Conservation (phyloP, 2,329 filamentous ascomycete species). For the Apiospora aurea region DNA sequence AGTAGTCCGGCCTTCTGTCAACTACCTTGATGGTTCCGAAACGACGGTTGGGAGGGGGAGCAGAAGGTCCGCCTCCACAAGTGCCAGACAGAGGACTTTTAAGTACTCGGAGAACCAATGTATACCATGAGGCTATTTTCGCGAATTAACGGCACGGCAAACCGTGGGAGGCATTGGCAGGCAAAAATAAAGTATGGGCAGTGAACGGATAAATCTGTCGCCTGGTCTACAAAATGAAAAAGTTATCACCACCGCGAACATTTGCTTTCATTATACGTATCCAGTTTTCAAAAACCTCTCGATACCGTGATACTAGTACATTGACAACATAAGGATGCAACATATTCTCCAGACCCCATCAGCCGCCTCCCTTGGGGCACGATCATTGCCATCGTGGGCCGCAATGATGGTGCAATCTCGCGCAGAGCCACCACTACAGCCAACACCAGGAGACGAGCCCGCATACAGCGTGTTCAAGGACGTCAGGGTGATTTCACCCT, state of each 20-base stretch:
- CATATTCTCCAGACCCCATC: too few relatives aligned
- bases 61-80: not conserved
- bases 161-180: not conserved
- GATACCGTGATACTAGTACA: not conserved
- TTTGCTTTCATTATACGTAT: not conserved
- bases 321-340: not conserved
- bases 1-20: not conserved
- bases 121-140: not conserved
- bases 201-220: not conserved
- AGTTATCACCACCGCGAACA: too few relatives aligned
- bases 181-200: not conserved
- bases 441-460: too few relatives aligned
- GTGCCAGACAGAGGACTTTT: not conserved
- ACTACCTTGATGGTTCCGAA: not conserved
- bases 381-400: too few relatives aligned
- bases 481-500: too few relatives aligned
- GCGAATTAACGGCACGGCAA: not conserved
- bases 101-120: constrained; percentile 1
- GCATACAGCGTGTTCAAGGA: not conserved
- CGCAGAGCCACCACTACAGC: too few relatives aligned
- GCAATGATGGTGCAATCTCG: too few relatives aligned
- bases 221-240: not conserved
- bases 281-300: not conserved
- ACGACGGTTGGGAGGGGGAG: not conserved
- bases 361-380: too few relatives aligned